Base-by-base conservation (phyloP, 768 basidiomycete genomes). In the Amylocystis lapponica region DNA sequence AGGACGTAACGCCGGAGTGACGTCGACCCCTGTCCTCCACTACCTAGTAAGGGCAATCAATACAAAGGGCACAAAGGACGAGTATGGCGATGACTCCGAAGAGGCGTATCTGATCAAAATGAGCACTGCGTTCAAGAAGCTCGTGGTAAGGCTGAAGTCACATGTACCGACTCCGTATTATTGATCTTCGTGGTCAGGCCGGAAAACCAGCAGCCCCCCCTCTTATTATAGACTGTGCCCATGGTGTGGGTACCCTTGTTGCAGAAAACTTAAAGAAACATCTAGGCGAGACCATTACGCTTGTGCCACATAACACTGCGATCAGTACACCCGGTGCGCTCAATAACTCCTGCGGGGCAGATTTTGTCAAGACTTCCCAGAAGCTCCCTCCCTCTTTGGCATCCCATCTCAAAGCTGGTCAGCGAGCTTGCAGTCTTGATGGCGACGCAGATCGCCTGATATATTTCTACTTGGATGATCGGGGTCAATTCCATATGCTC, bases 371-470 rank as follows among this genome's bases (percentile, higher is more conserved):
- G 70, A 97, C 95, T 3, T 72, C 72, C 29, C 96, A 99, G 67
- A 82, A 72, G 48, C 67, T 89, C 9, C 96, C 96, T 8, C 85
- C 89, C 20, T 83, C 85, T 5, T 66, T 97, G 25, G 66, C 66
- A 6, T 68, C 76, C 22, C 66, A 73, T 17, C 65, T 93, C 39
- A 70, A 77, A 43, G 71, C 83, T 17, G 83, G 85, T 12, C 77
- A 91, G 58, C 77, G 93, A 32, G 94, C 78, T 1, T 97, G 93
- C 64, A 95, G 92, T 58, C 75, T 96, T 43, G 96, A 99, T 52
- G 96, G 96, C 27, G 96, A 99, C 62, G 96, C 96, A 4, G 96
- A 99, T 67, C 81, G 96, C 29, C 69, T 99, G 52, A 94, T 99
- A 58, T 99, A 92, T 61, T 98, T 82, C 67, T 97, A 96, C 62